These are phyloP conservation scores for Mortierella antarctica DNA, from an alignment of 192 early-diverging fungal genomes.

Conservation along the genomic window DNA sequence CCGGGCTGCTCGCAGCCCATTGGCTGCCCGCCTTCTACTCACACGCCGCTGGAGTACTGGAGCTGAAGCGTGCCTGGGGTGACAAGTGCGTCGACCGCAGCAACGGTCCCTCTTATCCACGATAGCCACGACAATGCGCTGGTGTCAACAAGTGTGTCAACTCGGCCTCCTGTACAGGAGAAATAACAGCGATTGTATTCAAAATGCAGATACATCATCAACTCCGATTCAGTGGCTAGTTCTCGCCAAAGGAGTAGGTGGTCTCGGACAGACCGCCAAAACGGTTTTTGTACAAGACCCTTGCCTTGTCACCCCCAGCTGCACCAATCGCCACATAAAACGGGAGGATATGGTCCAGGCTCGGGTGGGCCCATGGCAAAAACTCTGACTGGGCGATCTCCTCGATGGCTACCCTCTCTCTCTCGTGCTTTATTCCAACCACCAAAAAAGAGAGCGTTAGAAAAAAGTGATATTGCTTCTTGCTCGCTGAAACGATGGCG, in stretches of 20 bases:
- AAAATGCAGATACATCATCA: neutral
- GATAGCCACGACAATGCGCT: too few species aligned
- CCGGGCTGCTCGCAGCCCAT: too few species aligned
- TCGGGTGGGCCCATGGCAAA: slow-evolving; percentile 66
- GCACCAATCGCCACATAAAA: slow-evolving; percentile 71
- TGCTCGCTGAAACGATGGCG: too few species aligned
- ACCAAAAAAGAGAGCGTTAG: neutral
- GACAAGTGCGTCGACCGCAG: too few species aligned
- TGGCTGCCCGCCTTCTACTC: too few species aligned
- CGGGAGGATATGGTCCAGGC: slow-evolving; percentile 71
- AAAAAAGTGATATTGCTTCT: neutral
- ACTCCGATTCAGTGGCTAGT: neutral
- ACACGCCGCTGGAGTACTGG: too few species aligned
- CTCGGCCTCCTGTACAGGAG: too few species aligned
- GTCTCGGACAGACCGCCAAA: slow-evolving; percentile 12
- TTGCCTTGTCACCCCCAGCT: slow-evolving; percentile 51
- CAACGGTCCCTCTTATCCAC: too few species aligned
- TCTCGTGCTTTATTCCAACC: slow-evolving; percentile 29
- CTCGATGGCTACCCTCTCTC: slow-evolving; percentile 32
- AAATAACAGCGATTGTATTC: too few species aligned
- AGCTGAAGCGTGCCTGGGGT: too few species aligned
- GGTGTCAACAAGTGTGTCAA: too few species aligned
- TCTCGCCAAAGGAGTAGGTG: slow-evolving; percentile 13
- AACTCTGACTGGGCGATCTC: slow-evolving; percentile 48
- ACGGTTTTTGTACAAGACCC: slow-evolving; percentile 40